Evolutionary conservation across 148 eudicot species (phyloP).

Genomic region (Limonium bicolor): DNA sequence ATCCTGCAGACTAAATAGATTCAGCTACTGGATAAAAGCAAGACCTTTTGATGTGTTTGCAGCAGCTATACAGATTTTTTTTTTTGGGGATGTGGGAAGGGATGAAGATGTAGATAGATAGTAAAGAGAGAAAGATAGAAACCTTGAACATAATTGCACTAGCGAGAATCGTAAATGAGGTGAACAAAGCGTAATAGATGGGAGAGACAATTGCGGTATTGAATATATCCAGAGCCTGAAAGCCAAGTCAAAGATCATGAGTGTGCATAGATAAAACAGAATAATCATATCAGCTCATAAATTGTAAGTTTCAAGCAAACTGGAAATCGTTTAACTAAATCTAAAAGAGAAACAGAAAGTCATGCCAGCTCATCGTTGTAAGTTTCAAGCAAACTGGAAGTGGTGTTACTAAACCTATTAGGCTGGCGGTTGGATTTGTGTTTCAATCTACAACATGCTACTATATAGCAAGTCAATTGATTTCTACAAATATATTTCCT

Average conservation of each 20-base stretch:
- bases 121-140: slow-evolving; percentile 2
- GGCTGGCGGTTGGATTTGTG: too few relatives aligned
- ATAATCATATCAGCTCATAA: background rate
- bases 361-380: background rate
- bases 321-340: background rate
- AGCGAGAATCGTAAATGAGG: slow-evolving; percentile 55
- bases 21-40: background rate
- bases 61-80: background rate
- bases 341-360: background rate
- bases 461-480: too few relatives aligned
- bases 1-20: slow-evolving; percentile 19
- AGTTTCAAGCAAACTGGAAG: background rate
- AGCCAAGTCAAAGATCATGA: background rate
- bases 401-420: background rate
- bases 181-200: slow-evolving; percentile 64
- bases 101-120: background rate
- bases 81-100: too few relatives aligned
- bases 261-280: background rate
- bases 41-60: background rate
- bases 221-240: slow-evolving; percentile 60
- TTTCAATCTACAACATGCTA: too few relatives aligned
- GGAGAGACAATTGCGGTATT: slow-evolving; percentile 62
- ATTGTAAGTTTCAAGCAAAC: background rate
- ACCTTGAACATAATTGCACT: slow-evolving; percentile 76
- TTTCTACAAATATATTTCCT: too few relatives aligned